Base-by-base conservation (phyloP, 345 rosid genomes). In the Fremontodendron californicum region DNA sequence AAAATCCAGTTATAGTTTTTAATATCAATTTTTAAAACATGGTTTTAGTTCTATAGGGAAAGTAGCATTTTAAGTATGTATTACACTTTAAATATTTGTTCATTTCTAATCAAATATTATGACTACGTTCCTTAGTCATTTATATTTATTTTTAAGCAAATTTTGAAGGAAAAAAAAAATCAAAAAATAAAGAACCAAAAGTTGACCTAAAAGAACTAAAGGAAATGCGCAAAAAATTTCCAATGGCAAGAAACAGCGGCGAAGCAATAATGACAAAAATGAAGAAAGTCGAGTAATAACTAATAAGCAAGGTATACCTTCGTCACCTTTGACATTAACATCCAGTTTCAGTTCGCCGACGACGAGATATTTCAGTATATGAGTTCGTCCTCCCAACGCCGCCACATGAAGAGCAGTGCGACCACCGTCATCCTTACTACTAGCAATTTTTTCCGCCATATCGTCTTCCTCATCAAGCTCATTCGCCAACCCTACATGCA, bases 281-380 rank as follows among this genome's bases (percentile, higher is more conserved):
- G 19, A 48, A 2, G 37, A 58, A 10, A 29, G 39, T 29, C 19
- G 9, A 29, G 29, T 27, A 60, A 60, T 18, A 23, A n/a, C n/a
- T n/a, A 12, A 12, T 18, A 23, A 33, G 2, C 8, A 71, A 7
- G 0, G 21, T 25, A 48, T 69, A 76, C 68, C 80, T 46, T 37
- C 16, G 12, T 39, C 51, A 76, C 63, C 77, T 43, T 39, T 80
- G 21, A 54, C 40, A 23, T 76, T 27, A 63, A 71, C 49, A 61
- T 71, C 77, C 21, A 71, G 31, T 16, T 80, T 71, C 9, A 77
- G 48, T 15, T 76, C 73, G 13, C 16, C 68, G 18, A 71, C 68
- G 18, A 71, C 13, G 9, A 80, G 74, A 72, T 76, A 80, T 42
- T 55, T 62, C 74, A 76, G 77, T 9, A 76, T 48, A 70, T 25